Evolutionary conservation across 2,329 filamentous ascomycete genomes (phyloP), one percentile per base, ranked within the genome.

Genomic region (Trichoderma polysporum): DNA sequence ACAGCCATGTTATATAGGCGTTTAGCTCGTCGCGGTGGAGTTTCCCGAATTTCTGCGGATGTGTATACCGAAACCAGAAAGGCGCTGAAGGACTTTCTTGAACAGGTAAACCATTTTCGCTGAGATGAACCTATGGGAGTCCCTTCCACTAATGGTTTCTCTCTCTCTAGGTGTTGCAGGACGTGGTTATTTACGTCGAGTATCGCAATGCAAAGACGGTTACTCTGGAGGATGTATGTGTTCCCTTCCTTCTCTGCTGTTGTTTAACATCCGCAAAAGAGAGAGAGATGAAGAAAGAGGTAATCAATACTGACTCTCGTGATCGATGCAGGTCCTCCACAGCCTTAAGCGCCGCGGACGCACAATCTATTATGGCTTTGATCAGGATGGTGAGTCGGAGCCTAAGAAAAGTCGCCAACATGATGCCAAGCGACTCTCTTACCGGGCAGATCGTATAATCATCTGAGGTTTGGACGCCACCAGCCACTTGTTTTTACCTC

Each of bases 21-120:
- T 47, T 78, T 94, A 0, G 91, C 91, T 1, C 86, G 91, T 6
- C 87, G 91, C 7, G 91, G 91, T 1, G 91, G 91, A 0, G 89
- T 94, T 0, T 93, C 93, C 74, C 82, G 91, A 0, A 92, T 94
- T 9, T 89, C 88, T 0, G 84, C 74, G 0, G 70, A 53, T 0
- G 89, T 93, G 2, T 94, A 94, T 72, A 81, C 88, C 0, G 88
- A 91, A 0, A 76, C 83, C 0, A 81, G 91, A 0, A 19, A 4
- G 0, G 86, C 81, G 0, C 61, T 94, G 1, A 86, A 82, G 25
- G 68, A 71, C 0, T 79, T 83, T 0, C 77, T 94, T 0, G 70
- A 78, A 5, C 69, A 70, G 31, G 87, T 89, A 79, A 47, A 37
- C 9, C 19, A 1, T 15, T 27, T 13, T 52, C 58, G 15, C 13